phyloP scores from a whole-genome alignment of 352 stramenopile species.

The Hyaloperonospora brassicae region DNA sequence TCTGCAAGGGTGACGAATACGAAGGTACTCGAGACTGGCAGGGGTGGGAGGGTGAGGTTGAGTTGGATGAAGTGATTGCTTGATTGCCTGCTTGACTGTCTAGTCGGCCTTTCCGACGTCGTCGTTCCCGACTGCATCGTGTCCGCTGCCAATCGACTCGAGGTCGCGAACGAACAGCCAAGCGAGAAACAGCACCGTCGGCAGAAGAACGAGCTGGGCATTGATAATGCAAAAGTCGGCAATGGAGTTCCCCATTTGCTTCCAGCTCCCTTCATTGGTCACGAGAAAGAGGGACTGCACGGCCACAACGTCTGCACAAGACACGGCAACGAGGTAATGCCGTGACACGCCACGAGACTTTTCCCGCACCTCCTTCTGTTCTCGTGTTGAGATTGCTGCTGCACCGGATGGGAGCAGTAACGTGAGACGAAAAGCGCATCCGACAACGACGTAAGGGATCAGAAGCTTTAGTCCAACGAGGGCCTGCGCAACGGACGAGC shows the following conservation, averaged over 20 bases:
- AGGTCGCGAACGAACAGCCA: constrained; percentile 27
- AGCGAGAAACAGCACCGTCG: constrained; percentile 44
- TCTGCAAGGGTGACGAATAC: too few relatives aligned
- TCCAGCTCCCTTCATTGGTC: constrained; percentile 76
- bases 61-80: too few relatives aligned
- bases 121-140: constrained; percentile 7
- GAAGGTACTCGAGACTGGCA: too few relatives aligned
- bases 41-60: too few relatives aligned
- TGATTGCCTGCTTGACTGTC: too few relatives aligned
- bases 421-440: constrained; percentile 50
- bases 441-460: constrained; percentile 65
- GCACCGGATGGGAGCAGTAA: constrained; percentile 23
- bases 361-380: constrained; percentile 6
- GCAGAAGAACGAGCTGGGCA: constrained; percentile 59
- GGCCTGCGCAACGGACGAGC: constrained; percentile 48
- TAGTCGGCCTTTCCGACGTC: neutral
- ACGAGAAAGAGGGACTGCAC: constrained; percentile 76
- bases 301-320: constrained; percentile 55
- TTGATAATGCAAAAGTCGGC: constrained; percentile 78
- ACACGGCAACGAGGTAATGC: constrained; percentile 52
- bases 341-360: constrained; percentile 18
- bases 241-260: constrained; percentile 83
- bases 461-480: constrained; percentile 70
- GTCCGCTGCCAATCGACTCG: constrained; percentile 7
- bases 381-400: neutral